These are phyloP conservation scores for Cryptococcus amylolentus DNA, from an alignment of 1,284 basidiomycete species.

Conservation along the genomic window DNA sequence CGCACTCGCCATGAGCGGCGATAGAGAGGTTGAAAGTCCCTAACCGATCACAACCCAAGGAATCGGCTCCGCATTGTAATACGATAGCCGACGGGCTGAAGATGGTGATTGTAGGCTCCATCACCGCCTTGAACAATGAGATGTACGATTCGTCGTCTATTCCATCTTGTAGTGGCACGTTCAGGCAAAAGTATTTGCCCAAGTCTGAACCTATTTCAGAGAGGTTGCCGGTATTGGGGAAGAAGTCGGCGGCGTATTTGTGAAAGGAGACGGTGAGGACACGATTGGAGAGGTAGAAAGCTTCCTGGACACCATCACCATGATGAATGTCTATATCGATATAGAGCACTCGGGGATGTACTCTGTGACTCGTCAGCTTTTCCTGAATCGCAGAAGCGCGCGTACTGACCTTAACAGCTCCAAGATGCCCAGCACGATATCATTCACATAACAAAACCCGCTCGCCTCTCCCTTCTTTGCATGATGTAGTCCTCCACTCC, in stretches of 20 bases:
- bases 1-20: constrained; percentile 96
- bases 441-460: constrained; percentile 95
- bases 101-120: constrained; percentile 85
- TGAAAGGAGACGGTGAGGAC: constrained; percentile 99
- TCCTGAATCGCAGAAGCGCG: background rate
- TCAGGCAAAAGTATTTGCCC: constrained; percentile 94
- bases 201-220: constrained; percentile 78
- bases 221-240: constrained; percentile 90
- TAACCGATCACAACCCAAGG: constrained; percentile 86
- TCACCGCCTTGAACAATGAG: constrained; percentile 90
- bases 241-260: constrained; percentile 98
- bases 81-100: constrained; percentile 91
- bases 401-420: constrained; percentile 73
- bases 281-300: constrained; percentile 95
- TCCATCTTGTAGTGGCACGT: constrained; percentile 92
- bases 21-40: constrained; percentile 99
- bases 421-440: constrained; percentile 89
- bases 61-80: constrained; percentile 95
- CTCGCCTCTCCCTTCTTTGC: constrained; percentile 94
- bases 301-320: constrained; percentile 93
- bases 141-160: constrained; percentile 97
- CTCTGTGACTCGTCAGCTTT: constrained; percentile 53
- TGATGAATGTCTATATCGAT: constrained; percentile 98
- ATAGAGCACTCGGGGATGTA: constrained; percentile 86
- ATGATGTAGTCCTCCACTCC: constrained; percentile 94